Evolutionary conservation across 169 alveolate genomes (phyloP), one percentile per base, ranked within the genome.

Genomic region (Eimeria acervulina): DNA sequence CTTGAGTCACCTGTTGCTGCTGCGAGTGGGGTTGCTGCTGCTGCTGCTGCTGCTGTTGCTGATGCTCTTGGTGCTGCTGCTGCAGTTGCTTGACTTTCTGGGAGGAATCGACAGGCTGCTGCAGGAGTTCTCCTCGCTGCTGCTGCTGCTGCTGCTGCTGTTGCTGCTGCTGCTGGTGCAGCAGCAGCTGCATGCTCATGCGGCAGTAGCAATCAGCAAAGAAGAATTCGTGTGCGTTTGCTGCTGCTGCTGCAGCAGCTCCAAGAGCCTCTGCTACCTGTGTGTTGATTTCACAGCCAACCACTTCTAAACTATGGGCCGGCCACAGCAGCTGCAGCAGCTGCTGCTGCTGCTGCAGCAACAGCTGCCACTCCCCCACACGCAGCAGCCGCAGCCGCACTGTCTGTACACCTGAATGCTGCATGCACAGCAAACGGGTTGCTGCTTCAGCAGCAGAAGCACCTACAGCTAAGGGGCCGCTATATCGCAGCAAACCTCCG

Each of bases 291-390:
- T 81, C 90, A 26, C 88, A 70, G 47, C 81, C 81, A 12, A 76
- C 21, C 2, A 40, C 0, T 33, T 76, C 88, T 6, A 40, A 13
- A 40, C 28, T 28, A 55, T 81, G 72, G 1, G 55, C 47, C 0
- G 74, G 42, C 68, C 74, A 81, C 42, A 81, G 90, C 66, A 40
- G 88, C 88, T 76, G 88, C 88, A 76, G 88, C 74, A 81, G 90
- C 51, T 81, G 90, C 68, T 81, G 74, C 23, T 47, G 55, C 89
- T 21, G 89, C 89, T 42, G 89, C 90, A 81, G 72, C 90, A 81
- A 47, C 90, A 51, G 52, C 68, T 51, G 90, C 68, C 68, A 51
- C 74, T 81, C 90, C 3, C 74, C 90, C 8, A 81, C 42, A 3
- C 90, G 68, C 90, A 81, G 90, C 68, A 81, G 72, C 17, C 90